Conservation (phyloP, 768 basidiomycete species). For the Suillus plorans region DNA sequence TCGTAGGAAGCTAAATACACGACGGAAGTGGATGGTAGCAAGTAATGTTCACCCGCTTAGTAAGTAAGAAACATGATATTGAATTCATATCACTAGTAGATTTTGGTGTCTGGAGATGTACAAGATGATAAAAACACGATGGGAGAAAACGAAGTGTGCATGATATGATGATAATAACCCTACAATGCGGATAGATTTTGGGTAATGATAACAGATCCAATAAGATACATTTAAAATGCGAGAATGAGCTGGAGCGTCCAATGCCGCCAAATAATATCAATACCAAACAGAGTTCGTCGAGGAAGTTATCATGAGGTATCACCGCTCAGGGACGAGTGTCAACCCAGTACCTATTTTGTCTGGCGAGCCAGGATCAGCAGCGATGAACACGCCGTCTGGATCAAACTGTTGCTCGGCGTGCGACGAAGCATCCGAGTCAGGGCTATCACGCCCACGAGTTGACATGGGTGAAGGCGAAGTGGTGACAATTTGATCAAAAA, state of each 20-base stretch:
- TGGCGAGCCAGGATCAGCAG: conserved; percentile 40
- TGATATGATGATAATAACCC: not conserved
- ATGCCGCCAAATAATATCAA: not conserved
- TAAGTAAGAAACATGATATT: not conserved
- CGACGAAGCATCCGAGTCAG: conserved; percentile 15
- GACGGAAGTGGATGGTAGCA: too few species aligned
- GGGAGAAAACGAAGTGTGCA: not conserved
- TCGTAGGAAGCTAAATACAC: too few species aligned
- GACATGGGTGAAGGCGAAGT: conserved; percentile 38
- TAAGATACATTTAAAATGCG: conserved; percentile 4
- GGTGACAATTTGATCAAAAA: conserved; percentile 41
- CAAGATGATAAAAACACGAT: conserved; percentile 1
- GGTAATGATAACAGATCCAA: conserved; percentile 3
- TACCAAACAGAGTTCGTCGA: not conserved
- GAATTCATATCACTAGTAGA: not conserved
- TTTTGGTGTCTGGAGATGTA: not conserved
- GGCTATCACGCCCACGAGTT: conserved; percentile 26
- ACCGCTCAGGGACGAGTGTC: conserved; percentile 48
- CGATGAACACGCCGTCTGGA: conserved; percentile 42
- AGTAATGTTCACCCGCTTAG: not conserved
- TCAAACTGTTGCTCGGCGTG: conserved; percentile 33
- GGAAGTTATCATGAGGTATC: conserved; percentile 4
- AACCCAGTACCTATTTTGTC: conserved; percentile 41
- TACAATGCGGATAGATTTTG: conserved; percentile 2
- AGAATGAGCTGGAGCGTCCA: conserved; percentile 3